Percentiles rank a stretch among this genome's conserved stretches.
These are phyloP conservation scores for Hevea brasiliensis DNA, from an alignment of 345 rosid genomes.

Conservation along the genomic window DNA sequence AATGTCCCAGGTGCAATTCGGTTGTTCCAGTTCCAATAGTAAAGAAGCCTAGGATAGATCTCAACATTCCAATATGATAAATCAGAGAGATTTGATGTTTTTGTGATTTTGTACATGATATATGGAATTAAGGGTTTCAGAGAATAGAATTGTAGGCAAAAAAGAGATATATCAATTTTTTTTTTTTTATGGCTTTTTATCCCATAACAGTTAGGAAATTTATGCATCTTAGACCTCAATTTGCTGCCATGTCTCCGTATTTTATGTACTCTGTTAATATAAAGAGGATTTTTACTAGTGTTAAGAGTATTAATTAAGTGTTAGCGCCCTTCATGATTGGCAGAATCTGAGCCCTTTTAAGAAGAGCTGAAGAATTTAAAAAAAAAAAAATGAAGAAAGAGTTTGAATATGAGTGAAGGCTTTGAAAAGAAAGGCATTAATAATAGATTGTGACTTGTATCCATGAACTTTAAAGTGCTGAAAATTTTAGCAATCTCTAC, in stretches of 20 bases:
- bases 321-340: too few species aligned
- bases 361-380: too few species aligned
- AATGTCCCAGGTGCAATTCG: slow-evolving; percentile 76
- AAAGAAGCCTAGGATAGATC: slow-evolving; percentile 76
- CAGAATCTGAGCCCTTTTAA: too few species aligned
- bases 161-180: too few species aligned
- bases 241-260: too few species aligned
- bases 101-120: slow-evolving; percentile 22
- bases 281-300: too few species aligned
- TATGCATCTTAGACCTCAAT: too few species aligned
- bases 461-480: slow-evolving; percentile 9
- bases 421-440: slow-evolving; percentile 7
- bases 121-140: background rate
- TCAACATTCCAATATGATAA: slow-evolving; percentile 63
- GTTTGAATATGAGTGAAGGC: background rate
- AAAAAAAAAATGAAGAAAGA: background rate
- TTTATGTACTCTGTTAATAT: too few species aligned
- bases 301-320: too few species aligned
- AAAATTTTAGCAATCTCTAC: background rate
- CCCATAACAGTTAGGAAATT: too few species aligned
- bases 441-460: slow-evolving; percentile 11
- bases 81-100: background rate
- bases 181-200: too few species aligned
- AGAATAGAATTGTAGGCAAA: background rate
- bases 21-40: slow-evolving; percentile 46